Evolutionary conservation across 345 rosid genomes (phyloP).

Genomic region (Eucalyptus caleyi): DNA sequence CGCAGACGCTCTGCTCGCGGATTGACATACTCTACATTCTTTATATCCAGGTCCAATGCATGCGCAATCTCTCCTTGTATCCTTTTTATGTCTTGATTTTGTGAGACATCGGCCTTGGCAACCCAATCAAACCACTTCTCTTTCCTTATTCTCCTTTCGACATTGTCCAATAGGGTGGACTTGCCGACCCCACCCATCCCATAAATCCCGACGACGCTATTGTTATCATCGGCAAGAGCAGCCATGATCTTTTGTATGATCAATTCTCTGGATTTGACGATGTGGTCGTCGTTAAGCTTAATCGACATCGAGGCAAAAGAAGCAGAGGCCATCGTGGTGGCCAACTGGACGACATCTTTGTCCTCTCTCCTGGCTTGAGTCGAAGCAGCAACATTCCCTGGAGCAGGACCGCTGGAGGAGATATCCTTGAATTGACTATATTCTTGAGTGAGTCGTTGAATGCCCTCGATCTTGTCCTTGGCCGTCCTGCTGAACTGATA

Average conservation of each 20-base stretch:
- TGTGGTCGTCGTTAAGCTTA: accelerated
- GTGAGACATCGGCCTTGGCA: accelerated
- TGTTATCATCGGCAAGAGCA: neutral
- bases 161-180: accelerated
- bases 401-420: neutral
- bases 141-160: accelerated
- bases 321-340: accelerated
- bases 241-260: accelerated
- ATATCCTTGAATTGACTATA: neutral
- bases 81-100: too few species aligned
- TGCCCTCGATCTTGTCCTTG: neutral
- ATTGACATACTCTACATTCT: too few species aligned
- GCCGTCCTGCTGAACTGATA: neutral
- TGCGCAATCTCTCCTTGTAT: too few species aligned
- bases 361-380: accelerated
- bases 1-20: accelerated
- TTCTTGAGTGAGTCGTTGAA: neutral
- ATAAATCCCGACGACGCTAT: neutral
- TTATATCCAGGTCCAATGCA: too few species aligned
- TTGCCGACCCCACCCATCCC: neutral
- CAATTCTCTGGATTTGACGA: neutral
- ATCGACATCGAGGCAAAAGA: neutral
- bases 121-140: neutral
- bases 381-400: accelerated
- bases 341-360: neutral